Conservation (phyloP, 2,329 filamentous ascomycete genomes). For the Xylariaceae sp. region DNA sequence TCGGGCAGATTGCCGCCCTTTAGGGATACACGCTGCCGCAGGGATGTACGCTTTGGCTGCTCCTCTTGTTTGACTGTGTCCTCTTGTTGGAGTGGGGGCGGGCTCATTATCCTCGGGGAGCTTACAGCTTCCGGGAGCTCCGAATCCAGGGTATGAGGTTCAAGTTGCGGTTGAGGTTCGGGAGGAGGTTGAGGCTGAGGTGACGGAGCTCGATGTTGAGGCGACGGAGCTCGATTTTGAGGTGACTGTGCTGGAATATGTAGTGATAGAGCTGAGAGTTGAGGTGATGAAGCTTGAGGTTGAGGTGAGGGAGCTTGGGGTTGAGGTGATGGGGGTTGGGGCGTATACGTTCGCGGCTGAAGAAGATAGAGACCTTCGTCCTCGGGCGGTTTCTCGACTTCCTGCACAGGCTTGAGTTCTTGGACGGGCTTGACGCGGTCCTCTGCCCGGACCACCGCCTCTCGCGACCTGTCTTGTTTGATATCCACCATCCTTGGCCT, state of each 20-base stretch:
- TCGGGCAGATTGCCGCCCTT: slow-evolving; percentile 42
- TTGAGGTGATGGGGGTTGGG: slow-evolving; percentile 38
- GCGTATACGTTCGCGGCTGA: slow-evolving; percentile 52
- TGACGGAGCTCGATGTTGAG: too few species aligned
- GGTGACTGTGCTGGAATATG: too few species aligned
- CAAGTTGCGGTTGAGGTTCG: too few species aligned
- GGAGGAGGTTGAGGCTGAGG: too few species aligned
- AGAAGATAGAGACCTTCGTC: slow-evolving; percentile 43
- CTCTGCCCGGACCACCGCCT: slow-evolving; percentile 8
- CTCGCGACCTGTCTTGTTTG: slow-evolving; percentile 10
- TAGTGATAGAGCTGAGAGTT: too few species aligned
- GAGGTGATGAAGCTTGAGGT: too few species aligned
- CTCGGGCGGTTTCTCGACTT: slow-evolving; percentile 15
- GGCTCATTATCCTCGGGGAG: too few species aligned
- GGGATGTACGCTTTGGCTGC: slow-evolving; percentile 33
- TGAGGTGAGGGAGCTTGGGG: too few species aligned
- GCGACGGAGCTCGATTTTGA: too few species aligned
- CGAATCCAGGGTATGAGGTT: too few species aligned
- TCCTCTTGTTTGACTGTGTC: slow-evolving; percentile 5
- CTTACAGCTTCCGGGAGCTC: too few species aligned
- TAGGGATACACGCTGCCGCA: slow-evolving; percentile 47
- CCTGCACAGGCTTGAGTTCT: slow-evolving; percentile 4
- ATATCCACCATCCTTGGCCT: slow-evolving; percentile 7
- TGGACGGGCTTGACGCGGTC: slow-evolving; percentile 14
- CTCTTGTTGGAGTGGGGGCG: too few species aligned